These are phyloP conservation scores for Malus sylvestris DNA, from an alignment of 306 rosid genomes.

Conservation along the genomic window DNA sequence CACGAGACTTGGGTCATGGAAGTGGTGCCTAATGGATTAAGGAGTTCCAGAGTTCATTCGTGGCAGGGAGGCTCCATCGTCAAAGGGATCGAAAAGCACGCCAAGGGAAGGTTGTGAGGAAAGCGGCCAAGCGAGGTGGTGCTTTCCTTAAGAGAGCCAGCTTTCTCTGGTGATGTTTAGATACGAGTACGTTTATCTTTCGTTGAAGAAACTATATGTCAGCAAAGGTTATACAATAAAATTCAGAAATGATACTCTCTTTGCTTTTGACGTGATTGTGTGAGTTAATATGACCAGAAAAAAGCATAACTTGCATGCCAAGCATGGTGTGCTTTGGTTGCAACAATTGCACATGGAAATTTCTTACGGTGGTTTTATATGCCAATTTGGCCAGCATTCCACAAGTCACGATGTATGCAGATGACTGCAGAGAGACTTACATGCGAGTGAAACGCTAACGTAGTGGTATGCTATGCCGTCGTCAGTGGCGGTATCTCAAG, in stretches of 20 bases:
- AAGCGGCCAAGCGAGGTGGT: neutral
- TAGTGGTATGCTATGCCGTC: no score
- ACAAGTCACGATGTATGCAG: neutral
- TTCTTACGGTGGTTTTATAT: neutral
- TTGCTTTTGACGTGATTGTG: neutral
- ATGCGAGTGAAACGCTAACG: no score
- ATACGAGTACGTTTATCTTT: slow-evolving; percentile 19
- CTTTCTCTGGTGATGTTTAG: slow-evolving; percentile 16
- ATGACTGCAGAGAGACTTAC: no score
- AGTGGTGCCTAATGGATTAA: slow-evolving; percentile 20
- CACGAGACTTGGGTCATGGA: neutral
- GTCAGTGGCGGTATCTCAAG: no score
- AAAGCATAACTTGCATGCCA: neutral
- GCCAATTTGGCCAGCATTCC: neutral
- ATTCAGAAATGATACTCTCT: slow-evolving; percentile 6
- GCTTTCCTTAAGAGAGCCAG: slow-evolving; percentile 21
- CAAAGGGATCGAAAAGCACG: neutral
- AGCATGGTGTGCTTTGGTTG: neutral
- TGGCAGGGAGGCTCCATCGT: neutral
- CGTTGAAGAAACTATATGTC: slow-evolving; percentile 17
- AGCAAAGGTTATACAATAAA: slow-evolving; percentile 13
- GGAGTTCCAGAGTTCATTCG: slow-evolving; percentile 7
- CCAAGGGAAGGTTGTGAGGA: neutral
- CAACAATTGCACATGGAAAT: neutral
- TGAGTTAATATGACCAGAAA: no score